Percentiles rank a stretch among this genome's conserved stretches.
These are phyloP conservation scores for Penicillium sp. DNA, from an alignment of 2,329 filamentous ascomycete genomes.

Conservation along the genomic window DNA sequence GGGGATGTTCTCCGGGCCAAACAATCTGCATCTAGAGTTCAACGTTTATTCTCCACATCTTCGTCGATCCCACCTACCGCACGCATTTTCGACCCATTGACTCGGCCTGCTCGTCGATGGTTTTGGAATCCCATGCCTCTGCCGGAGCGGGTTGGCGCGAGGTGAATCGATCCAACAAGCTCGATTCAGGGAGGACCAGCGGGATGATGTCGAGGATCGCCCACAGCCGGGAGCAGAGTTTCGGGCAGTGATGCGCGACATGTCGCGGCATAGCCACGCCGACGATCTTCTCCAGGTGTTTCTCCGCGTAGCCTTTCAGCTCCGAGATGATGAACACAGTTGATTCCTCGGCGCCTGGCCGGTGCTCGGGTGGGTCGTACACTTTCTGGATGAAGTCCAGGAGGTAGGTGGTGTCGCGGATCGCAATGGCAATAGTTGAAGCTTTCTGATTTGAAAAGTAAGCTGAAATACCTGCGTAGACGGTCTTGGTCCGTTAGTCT, in stretches of 20 bases:
- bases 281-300: slow-evolving; percentile 70
- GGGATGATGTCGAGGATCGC: slow-evolving; percentile 72
- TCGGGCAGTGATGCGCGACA: slow-evolving; percentile 60
- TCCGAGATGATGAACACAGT: slow-evolving; percentile 59
- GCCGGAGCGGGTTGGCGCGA: slow-evolving; percentile 25
- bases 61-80: slow-evolving; percentile 47
- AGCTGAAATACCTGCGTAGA: slow-evolving; percentile 43
- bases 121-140: slow-evolving; percentile 50
- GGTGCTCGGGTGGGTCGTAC: slow-evolving; percentile 48
- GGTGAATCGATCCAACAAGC: slow-evolving; percentile 12
- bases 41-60: slow-evolving; percentile 5
- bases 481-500: slow-evolving; percentile 29
- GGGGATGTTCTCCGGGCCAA: slow-evolving; percentile 69
- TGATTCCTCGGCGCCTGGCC: slow-evolving; percentile 46
- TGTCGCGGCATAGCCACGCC: slow-evolving; percentile 66
- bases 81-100: slow-evolving; percentile 77
- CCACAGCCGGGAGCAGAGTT: slow-evolving; percentile 70
- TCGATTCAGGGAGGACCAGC: slow-evolving; percentile 55
- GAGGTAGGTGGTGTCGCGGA: slow-evolving; percentile 72
- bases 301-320: slow-evolving; percentile 59
- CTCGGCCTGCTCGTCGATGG: slow-evolving; percentile 78
- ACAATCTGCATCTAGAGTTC: slow-evolving; percentile 53
- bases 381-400: slow-evolving; percentile 67
- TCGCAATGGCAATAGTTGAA: slow-evolving; percentile 62
- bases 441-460: slow-evolving; percentile 41